Evolutionary conservation across 2,329 filamentous ascomycete species (phyloP).

Genomic region (Metarhizium anisopliae): DNA sequence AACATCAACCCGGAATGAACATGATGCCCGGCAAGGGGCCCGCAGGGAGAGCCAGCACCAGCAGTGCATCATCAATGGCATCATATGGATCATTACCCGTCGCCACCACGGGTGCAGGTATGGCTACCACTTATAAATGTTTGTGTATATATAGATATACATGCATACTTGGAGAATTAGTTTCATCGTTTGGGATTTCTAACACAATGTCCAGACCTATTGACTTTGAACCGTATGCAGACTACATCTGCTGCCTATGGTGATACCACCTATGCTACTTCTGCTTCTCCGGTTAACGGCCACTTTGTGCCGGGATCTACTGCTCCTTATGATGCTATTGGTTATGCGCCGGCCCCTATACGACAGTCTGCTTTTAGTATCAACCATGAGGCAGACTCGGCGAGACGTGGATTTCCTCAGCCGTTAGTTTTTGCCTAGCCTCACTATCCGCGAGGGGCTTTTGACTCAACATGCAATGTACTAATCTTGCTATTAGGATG

Average conservation of each 20-base stretch:
- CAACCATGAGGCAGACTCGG: slow-evolving; percentile 44
- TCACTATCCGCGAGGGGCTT: background rate
- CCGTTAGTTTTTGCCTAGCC: slow-evolving; percentile 52
- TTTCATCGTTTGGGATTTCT: slow-evolving; percentile 35
- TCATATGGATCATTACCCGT: slow-evolving; percentile 67
- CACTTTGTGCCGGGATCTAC: slow-evolving; percentile 56
- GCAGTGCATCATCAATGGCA: slow-evolving; percentile 51
- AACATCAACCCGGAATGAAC: slow-evolving; percentile 33
- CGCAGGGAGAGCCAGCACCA: slow-evolving; percentile 47
- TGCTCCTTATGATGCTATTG: slow-evolving; percentile 66
- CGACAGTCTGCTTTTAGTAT: slow-evolving; percentile 47
- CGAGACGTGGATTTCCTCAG: slow-evolving; percentile 65
- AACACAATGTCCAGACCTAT: slow-evolving; percentile 66
- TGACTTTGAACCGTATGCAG: slow-evolving; percentile 57
- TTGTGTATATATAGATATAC: background rate
- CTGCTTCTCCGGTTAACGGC: slow-evolving; percentile 56
- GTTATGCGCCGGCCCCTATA: slow-evolving; percentile 60
- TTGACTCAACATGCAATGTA: background rate
- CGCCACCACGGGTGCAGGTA: slow-evolving; percentile 65
- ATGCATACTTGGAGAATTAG: too few relatives aligned
- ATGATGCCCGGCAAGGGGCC: slow-evolving; percentile 38
- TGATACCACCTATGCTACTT: slow-evolving; percentile 58
- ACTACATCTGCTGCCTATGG: slow-evolving; percentile 58
- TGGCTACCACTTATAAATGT: slow-evolving; percentile 9
- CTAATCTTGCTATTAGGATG: slow-evolving; percentile 20